These are phyloP conservation scores for Ophiostoma himal-ulmi DNA, from an alignment of 2,329 filamentous ascomycete genomes.

Conservation along the genomic window DNA sequence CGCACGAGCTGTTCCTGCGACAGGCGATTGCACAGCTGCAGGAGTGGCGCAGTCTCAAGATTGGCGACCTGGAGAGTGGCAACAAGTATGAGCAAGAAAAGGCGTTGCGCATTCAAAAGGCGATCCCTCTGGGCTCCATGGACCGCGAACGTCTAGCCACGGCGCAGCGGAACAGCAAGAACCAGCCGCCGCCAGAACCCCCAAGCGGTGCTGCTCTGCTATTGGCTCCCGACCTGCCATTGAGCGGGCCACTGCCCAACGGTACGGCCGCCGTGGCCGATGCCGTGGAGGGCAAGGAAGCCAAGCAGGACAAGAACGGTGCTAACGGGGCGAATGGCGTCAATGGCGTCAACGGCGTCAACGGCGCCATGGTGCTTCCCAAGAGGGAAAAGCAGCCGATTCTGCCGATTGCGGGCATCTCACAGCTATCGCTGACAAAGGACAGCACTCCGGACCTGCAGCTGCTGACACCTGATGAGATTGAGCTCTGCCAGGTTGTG, in stretches of 20 bases:
- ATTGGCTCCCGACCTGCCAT: conserved; percentile 64
- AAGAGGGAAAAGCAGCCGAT: conserved; percentile 48
- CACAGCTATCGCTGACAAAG: conserved; percentile 62
- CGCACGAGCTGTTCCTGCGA: conserved; percentile 86
- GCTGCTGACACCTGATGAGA: conserved; percentile 75
- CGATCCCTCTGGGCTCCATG: conserved; percentile 70
- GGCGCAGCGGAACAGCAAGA: conserved; percentile 61
- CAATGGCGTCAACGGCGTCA: conserved; percentile 14
- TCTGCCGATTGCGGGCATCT: conserved; percentile 55
- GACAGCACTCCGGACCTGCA: conserved; percentile 79
- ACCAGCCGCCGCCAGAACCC: conserved; percentile 64
- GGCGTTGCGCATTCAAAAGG: conserved; percentile 62
- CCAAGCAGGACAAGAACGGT: conserved; percentile 8
- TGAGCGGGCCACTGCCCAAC: conserved; percentile 40
- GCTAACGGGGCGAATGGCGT: conserved; percentile 33
- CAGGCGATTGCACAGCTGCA: conserved; percentile 86
- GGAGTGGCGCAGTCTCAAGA: conserved; percentile 82
- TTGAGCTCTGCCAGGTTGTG: conserved; percentile 76
- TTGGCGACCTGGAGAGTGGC: conserved; percentile 76
- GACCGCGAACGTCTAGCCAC: conserved; percentile 73
- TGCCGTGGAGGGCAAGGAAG: conserved; percentile 16
- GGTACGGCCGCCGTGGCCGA: conserved; percentile 39
- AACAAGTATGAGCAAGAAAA: conserved; percentile 94
- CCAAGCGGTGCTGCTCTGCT: conserved; percentile 70
- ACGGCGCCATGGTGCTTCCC: conserved; percentile 37